Evolutionary conservation across 768 basidiomycete genomes (phyloP).

Genomic region (Kwoniella europaea): DNA sequence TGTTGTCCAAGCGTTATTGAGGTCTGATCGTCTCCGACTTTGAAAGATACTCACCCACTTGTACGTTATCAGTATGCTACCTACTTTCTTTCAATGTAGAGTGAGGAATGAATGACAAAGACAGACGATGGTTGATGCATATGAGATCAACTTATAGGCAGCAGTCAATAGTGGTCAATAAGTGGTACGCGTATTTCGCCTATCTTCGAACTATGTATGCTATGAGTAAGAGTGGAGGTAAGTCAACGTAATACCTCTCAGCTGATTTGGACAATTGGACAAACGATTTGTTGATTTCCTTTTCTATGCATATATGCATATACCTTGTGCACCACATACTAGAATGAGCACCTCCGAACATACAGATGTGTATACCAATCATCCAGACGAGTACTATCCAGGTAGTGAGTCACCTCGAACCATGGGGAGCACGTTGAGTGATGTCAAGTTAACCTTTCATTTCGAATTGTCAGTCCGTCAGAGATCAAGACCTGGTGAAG

Average conservation of each 20-base stretch:
- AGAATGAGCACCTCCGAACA: constrained; percentile 4
- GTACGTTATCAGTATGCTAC: not conserved
- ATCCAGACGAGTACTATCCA: constrained; percentile 34
- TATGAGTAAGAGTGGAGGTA: too few species aligned
- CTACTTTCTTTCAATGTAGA: not conserved
- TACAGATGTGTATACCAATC: constrained; percentile 27
- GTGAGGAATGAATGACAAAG: not conserved
- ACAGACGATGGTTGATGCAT: not conserved
- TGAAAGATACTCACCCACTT: too few species aligned
- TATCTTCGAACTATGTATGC: constrained; percentile 3
- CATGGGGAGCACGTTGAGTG: not conserved
- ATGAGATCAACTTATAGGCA: not conserved
- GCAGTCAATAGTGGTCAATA: too few species aligned
- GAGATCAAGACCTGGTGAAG: constrained; percentile 40
- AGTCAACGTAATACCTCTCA: not conserved
- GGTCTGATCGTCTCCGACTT: too few species aligned
- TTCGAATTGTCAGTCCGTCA: constrained; percentile 24
- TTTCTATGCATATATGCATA: too few species aligned
- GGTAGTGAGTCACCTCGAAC: constrained; percentile 30
- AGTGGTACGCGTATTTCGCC: constrained; percentile 7
- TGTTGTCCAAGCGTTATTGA: too few species aligned
- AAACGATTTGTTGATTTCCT: too few species aligned
- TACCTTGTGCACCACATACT: not conserved
- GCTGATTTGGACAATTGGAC: too few species aligned
- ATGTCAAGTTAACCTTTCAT: not conserved